Conservation (phyloP, 345 rosid genomes). For the Firmiana major region DNA sequence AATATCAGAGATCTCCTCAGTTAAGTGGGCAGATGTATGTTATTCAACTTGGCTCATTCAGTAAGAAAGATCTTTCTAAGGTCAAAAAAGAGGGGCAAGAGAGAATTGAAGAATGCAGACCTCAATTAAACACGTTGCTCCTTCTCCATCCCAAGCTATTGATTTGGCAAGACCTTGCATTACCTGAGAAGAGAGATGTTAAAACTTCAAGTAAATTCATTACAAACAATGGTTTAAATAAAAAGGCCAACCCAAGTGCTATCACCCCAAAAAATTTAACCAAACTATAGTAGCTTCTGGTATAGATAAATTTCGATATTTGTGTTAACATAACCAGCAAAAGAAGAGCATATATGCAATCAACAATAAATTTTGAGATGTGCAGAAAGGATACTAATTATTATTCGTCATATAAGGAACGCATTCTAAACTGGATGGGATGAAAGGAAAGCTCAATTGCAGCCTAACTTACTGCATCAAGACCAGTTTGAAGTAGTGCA, state of each 20-base stretch:
- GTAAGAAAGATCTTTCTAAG: neutral
- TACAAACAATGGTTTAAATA: neutral
- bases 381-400: neutral
- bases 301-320: neutral
- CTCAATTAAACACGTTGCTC: constrained; percentile 96
- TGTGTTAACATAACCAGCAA: neutral
- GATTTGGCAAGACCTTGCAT: constrained; percentile 99
- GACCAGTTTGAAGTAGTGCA: constrained; percentile 79
- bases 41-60: neutral
- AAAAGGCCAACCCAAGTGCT: neutral
- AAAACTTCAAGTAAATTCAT: neutral
- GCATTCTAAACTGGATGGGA: neutral
- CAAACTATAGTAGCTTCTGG: neutral
- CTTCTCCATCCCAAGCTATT: constrained; percentile 99
- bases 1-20: constrained; percentile 2
- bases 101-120: constrained; percentile 27
- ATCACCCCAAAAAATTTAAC: neutral
- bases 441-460: neutral
- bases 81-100: neutral
- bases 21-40: neutral
- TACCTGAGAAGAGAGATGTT: constrained; percentile 43
- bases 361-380: neutral
- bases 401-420: neutral
- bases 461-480: constrained; percentile 67
- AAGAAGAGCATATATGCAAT: neutral